Evolutionary conservation across 2,329 filamentous ascomycete species (phyloP), one percentile per base, ranked within the genome.

Genomic region (Xylaria arbuscula): DNA sequence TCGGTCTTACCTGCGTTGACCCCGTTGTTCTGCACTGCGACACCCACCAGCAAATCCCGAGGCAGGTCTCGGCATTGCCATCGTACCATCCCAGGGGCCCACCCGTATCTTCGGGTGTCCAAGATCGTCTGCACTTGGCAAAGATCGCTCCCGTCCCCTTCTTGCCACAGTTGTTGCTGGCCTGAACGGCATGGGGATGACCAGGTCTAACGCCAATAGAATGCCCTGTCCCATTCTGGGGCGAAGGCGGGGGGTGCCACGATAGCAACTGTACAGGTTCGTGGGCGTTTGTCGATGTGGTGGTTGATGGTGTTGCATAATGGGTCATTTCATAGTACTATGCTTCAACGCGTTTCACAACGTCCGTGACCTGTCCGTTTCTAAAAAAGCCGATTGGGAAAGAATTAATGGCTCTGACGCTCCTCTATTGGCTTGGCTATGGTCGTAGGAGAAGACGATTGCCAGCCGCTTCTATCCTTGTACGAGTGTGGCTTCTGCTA

Each of bases 31-130:
- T 72, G 69, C 71, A 70, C 67, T 71, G 71, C 66, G 68, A 72
- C 71, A 59, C 57, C 61, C 57, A 62, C 60, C 48, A 70, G 51
- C 71, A 73, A 73, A 73, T 66, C 71, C 71, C 71, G 71, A 72
- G 42, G 42, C 38, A 45, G 28, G 54, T 50, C 59, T 71, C 71
- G 65, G 71, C 71, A 66, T 65, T 70, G 56, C 42, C 64, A 66
- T 68, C 63, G 61, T 68, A 56, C 64, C 50, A 64, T 48, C 45
- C 36, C 28, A 42, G 40, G 62, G 69, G 53, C 38, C 64, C 69
- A 70, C 62, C 24, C 40, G 53, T 50, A 22, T 54, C n/a, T 53
- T 50, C 60, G 55, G 51, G 15, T 45, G 24, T 63, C 42, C 48
- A 36, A 63, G 50, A 62, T 58, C 58, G 22, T 34, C 58, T 50